phyloP scores from a whole-genome alignment of 2,329 filamentous ascomycete genomes.

The Nemania serpens region DNA sequence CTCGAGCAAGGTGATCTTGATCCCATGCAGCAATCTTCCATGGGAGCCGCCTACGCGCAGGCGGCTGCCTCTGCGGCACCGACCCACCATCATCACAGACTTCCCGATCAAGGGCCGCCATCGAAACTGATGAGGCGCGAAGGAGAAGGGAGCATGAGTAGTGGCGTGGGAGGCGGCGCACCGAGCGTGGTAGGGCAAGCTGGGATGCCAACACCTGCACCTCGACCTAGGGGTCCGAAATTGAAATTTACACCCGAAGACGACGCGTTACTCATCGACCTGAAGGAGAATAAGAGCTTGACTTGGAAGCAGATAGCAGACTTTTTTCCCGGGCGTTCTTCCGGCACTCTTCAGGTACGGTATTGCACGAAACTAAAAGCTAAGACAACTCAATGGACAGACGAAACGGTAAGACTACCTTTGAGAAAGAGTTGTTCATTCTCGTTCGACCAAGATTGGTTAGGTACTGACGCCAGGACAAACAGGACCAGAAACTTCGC shows the following conservation, averaged over 20 bases:
- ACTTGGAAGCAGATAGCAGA: conserved; percentile 98
- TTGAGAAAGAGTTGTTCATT: not conserved
- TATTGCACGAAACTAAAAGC: conserved; percentile 96
- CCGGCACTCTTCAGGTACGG: conserved; percentile 87
- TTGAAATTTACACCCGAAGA: conserved; percentile 94
- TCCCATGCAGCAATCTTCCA: conserved; percentile 57
- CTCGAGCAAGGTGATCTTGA: conserved; percentile 61
- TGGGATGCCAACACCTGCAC: conserved; percentile 84
- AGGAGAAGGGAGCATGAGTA: conserved; percentile 51
- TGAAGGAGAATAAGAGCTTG: conserved; percentile 93
- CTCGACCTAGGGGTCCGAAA: conserved; percentile 82
- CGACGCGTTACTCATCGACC: conserved; percentile 81
- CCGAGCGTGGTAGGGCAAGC: conserved; percentile 85
- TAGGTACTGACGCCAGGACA: conserved; percentile 24
- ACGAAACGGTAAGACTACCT: conserved; percentile 76
- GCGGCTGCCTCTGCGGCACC: conserved; percentile 51
- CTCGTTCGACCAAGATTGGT: not conserved
- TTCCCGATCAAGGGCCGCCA: conserved; percentile 74
- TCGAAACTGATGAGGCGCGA: conserved; percentile 69
- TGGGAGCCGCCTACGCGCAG: conserved; percentile 58
- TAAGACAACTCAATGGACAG: conserved; percentile 91
- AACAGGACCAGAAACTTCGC: conserved; percentile 75
- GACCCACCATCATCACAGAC: conserved; percentile 79
- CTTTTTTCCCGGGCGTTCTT: conserved; percentile 90
- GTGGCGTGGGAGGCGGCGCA: conserved; percentile 57